Base-by-base conservation (phyloP, 257 asterid species). In the Plantago ovata region DNA sequence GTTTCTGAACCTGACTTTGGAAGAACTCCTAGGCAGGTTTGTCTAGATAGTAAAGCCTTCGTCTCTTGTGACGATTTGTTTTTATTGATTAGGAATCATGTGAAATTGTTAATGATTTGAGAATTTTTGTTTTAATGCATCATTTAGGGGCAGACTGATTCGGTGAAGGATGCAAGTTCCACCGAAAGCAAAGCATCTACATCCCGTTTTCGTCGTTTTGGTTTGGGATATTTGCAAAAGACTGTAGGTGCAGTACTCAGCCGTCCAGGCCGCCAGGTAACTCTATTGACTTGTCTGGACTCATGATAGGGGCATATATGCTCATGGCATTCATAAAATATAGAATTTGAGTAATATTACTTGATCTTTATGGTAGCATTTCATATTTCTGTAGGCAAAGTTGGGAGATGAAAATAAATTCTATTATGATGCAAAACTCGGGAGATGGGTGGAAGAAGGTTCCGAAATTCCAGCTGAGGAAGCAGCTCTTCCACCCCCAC, bases 361-460 rank as follows among this genome's bases (percentile, higher is more conserved):
- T 58, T 58, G 55, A 45, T 60, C 36, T 45, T n/a, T 53, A 38
- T 60, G 40, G 42, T 42, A 41, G 28, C 52, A 18, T 47, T 46
- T 61, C 19, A 65, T 2, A 48, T 13, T 53, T 42, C 23, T 64
- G 16, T 69, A 93, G 98, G 98, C 97, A 23, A 93, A 93, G 78
- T 78, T 93, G 84, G 98, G 98, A 33, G 95, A 85, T 3, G 38
- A 75, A 15, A 93, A 93, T 68, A 89, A 93, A 83, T 89, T 93
- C 39, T 84, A 86, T 69, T 93, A 82, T 54, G 95, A 89, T 41
- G 95, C 86, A 60, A 82, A 86, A 56, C 95, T 86, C 59, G 86
- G 89, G 80, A 84, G 96, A 74, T 93, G 98, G 98, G 96, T 93
- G 53, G 97, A 89, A 81, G 95, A 89, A 82, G 97, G 98, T 32